Percentiles rank a stretch among this genome's conserved stretches.
Conservation (phyloP, 2,329 filamentous ascomycete species). For the Talaromyces sp. region DNA sequence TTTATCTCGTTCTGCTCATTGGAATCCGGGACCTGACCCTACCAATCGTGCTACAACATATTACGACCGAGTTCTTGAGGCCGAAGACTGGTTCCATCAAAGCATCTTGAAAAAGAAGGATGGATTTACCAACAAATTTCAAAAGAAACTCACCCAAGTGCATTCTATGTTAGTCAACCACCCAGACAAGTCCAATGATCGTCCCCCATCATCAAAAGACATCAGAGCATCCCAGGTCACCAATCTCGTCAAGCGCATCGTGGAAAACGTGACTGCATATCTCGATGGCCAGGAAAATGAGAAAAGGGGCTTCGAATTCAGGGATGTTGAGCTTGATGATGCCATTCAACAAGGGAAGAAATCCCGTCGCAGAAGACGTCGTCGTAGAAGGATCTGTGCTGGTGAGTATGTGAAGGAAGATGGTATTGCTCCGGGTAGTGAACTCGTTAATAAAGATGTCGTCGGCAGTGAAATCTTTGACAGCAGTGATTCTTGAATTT, state of each 20-base stretch:
- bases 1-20: neutral
- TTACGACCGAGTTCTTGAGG: conserved; percentile 7
- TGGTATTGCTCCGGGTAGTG: neutral
- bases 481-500: neutral
- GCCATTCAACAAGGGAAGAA: neutral
- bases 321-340: neutral
- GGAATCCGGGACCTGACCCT: neutral
- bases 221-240: neutral
- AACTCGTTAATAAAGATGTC: neutral
- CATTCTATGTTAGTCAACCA: neutral
- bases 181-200: neutral
- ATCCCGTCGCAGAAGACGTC: neutral
- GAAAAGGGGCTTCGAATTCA: conserved; percentile 4
- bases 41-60: neutral
- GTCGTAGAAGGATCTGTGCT: neutral
- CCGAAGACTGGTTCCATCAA: conserved; percentile 15
- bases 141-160: neutral
- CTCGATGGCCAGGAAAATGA: neutral
- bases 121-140: neutral
- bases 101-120: neutral
- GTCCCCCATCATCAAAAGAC: neutral
- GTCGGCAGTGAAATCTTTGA: neutral
- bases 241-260: neutral
- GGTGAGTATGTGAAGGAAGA: neutral
- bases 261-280: conserved; percentile 2